Base-by-base conservation (phyloP, 2,329 filamentous ascomycete genomes). In the Exophiala spinifera region DNA sequence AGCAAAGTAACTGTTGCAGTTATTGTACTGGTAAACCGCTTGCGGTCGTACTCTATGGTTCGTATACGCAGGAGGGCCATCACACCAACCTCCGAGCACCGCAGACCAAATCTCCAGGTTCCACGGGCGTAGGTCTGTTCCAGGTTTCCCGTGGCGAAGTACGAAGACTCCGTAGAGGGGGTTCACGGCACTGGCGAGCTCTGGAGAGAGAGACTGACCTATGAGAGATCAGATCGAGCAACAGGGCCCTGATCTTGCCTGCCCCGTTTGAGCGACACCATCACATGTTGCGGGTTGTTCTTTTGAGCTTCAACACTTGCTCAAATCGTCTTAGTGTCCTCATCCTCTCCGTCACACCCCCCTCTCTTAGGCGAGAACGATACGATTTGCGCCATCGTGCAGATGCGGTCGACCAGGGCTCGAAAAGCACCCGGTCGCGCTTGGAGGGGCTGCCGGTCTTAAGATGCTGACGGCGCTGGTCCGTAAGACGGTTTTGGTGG, bases 371-470 rank as follows among this genome's bases (percentile, higher is more conserved):
- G 51, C 57, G 57, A 60, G 46, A 49, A 51, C 55, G 54, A 60
- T n/a, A 51, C 57, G 52, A 60, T 60, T n/a, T 57, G 57, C 54
- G 57, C 54, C 54, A 57, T 57, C 51, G 51, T 55, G 57, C 51
- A 55, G 57, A 57, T 57, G 51, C 57, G 57, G 57, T 60, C 55
- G 45, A 46, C 31, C 42, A 37, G 44, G 48, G 28, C 19, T 44
- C 42, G n/a, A n/a, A n/a, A n/a, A n/a, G n/a, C n/a, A n/a, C n/a
- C n/a, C n/a, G n/a, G n/a, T n/a, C n/a, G n/a, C n/a, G n/a, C n/a
- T n/a, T n/a, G n/a, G n/a, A n/a, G n/a, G n/a, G n/a, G n/a, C n/a
- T n/a, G n/a, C n/a, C n/a, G n/a, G n/a, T n/a, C n/a, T n/a, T n/a
- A n/a, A n/a, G n/a, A n/a, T n/a, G n/a, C n/a, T n/a, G n/a, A n/a